Base-by-base conservation (phyloP, 2,329 filamentous ascomycete species). In the Camptophora hylomeconis region DNA sequence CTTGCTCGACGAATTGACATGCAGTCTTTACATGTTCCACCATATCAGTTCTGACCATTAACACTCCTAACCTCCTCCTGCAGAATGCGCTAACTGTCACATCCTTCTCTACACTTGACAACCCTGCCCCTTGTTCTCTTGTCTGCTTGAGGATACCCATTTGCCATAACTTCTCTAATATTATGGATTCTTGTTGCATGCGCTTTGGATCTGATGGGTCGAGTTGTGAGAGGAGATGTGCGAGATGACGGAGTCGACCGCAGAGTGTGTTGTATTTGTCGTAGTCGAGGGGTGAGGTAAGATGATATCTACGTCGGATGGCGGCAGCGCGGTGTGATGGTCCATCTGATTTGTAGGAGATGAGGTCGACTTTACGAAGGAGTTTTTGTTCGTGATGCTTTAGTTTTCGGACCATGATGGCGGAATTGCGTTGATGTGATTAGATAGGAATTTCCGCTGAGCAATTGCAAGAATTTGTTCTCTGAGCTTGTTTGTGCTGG, bases 371-470 rank as follows among this genome's bases (percentile, higher is more conserved):
- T 52, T 87, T 87, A 47, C 70, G 67, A 42, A 95, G 72, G 52
- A 95, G 79, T 44, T 89, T 92, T 54, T 89, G 75, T 74, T 98
- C 89, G 60, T 94, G 87, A 60, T 92, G 73, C 61, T 94, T 95
- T 52, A 98, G 74, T 65, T 92, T 84, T 47, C 89, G 79, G 45
- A 92, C 83, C 89, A 95, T 95, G 33, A 44, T 61, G 45, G 30
- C 7, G 5, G 23, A 14, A 11, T 11, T 21, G 11, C 5, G 5
- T 2, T n/a, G 9, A 22, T 2, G n/a, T 8, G 24, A 27, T n/a
- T 16, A 17, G 7, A n/a, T 17, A n/a, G 17, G 15, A n/a, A n/a
- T n/a, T n/a, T n/a, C n/a, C n/a, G n/a, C n/a, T n/a, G n/a, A n/a
- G n/a, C n/a, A n/a, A n/a, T n/a, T n/a, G n/a, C n/a, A n/a, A n/a